Conservation (phyloP, 2,329 filamentous ascomycete genomes). For the Curvularia hawaiiensis region DNA sequence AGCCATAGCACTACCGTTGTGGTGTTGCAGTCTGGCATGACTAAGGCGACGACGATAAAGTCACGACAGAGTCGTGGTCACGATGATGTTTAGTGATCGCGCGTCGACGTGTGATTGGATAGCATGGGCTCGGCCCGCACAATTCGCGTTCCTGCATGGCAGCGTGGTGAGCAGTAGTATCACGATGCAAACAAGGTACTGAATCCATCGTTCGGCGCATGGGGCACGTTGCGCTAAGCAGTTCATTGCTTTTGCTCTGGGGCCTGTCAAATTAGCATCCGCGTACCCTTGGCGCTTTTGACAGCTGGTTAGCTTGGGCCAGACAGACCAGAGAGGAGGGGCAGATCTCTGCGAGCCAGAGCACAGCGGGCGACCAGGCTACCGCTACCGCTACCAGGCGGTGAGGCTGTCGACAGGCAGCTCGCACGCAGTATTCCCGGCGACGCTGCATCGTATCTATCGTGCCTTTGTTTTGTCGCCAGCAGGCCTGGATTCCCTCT, state of each 20-base stretch:
- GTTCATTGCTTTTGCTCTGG: constrained; percentile 15
- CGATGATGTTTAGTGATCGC: constrained; percentile 13
- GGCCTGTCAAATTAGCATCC: constrained; percentile 15
- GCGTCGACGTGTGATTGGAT: background rate
- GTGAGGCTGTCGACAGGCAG: constrained; percentile 5
- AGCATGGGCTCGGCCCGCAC: constrained; percentile 13
- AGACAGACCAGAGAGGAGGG: background rate
- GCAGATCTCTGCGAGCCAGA: constrained; percentile 5
- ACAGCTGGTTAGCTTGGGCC: constrained; percentile 7
- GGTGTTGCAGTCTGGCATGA: background rate
- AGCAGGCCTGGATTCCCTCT: too few relatives aligned
- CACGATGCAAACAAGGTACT: constrained; percentile 18
- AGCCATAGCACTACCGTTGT: background rate
- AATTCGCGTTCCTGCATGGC: constrained; percentile 14
- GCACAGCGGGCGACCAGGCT: background rate
- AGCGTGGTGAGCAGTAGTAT: constrained; percentile 3
- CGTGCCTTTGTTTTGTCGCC: too few relatives aligned
- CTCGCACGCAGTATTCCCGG: background rate
- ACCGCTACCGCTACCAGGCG: background rate
- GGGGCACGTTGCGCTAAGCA: constrained; percentile 21
- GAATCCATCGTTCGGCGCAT: constrained; percentile 19
- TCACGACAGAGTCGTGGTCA: background rate
- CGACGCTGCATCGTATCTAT: background rate
- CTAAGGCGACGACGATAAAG: background rate
- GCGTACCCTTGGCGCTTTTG: constrained; percentile 6